Evolutionary conservation across 2,329 filamentous ascomycete genomes (phyloP), one percentile per base, ranked within the genome.

Genomic region (Ceratocystis lukuohia): DNA sequence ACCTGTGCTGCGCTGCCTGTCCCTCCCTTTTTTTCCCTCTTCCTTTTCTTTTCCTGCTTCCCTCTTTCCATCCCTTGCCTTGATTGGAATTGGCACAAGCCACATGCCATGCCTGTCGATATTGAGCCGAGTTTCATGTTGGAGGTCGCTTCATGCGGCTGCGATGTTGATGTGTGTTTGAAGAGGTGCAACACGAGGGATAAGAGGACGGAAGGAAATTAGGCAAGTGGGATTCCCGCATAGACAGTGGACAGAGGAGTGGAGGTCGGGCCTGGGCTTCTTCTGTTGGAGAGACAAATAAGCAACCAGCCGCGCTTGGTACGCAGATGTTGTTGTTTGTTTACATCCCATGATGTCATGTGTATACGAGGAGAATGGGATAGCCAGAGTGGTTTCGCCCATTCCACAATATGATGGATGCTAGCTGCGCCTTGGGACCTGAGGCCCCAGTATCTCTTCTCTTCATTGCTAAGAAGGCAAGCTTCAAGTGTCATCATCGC

Each of bases 61-160:
- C 8, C 22, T 12, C 53, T 30, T 30, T 30, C 25, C 20, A 25
- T 57, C 53, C 53, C 53, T 57, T 57, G 53, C 22, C 17, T 57
- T 12, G 8, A 30, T 30, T 20, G 22, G 53, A 57, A 57, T 33
- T 30, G 20, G 53, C n/a, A 53, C 22, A 30, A 57, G 53, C 53
- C 28, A 57, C 53, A 57, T 57, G 53, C 53, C 53, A 57, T 57
- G 53, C 28, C 53, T 57, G 12, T 57, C 53, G 28, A 57, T 57
- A 33, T 57, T 41, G 53, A 57, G 15, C 53, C 53, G 53, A 30
- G 53, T 57, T 57, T 57, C 53, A 57, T 57, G 53, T 57, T 57
- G 12, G 22, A 30, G 28, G 53, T 56, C 25, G 12, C 37, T 41
- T 30, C 50, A 56, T 25, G 50, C 50, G 50, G 25, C 25, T 30